Evolutionary conservation across 2,329 filamentous ascomycete species (phyloP), one percentile per base, ranked within the genome.

Genomic region (Bisporella sp.): DNA sequence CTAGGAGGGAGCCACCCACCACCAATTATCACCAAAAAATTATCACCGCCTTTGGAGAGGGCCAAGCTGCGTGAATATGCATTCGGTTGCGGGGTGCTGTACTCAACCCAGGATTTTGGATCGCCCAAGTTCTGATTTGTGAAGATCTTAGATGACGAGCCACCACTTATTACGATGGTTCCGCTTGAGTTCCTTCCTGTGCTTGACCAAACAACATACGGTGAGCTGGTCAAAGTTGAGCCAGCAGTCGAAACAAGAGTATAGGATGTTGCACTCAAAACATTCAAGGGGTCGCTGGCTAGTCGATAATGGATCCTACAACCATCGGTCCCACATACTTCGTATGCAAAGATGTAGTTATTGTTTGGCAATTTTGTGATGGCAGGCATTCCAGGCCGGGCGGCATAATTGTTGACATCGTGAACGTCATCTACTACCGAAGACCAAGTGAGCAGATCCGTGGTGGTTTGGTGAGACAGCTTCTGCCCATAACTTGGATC

Each of bases 371-470:
- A 71, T 59, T 72, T 59, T 2, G 75, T 71, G 6, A 86, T 70
- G 1, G 74, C 77, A 3, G 82, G 74, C 82, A 86, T 86, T 50
- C 82, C 83, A 0, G 82, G 83, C 1, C 82, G 77, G 53, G 74
- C 76, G 5, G 72, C 74, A 64, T 83, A 82, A 50, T 71, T 72
- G 9, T 71, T 68, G 57, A 83, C 81, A 21, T 75, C 69, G 21
- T 21, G 21, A 43, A 83, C 80, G 59, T 87, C 81, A 54, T 81
- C 71, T 49, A 83, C 72, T 3, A 77, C 69, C 0, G 70, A 61
- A 29, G 74, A 72, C 82, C 82, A 87, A 28, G 64, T 76, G 52
- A 67, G 65, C 32, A 85, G 69, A 60, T 87, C 77, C 1, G 66
- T 72, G 2, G 79, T 75, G 2, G 71, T 74, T 61, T 85, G 80